A percentile compares a stretch with the other conserved stretches of the same genome.
phyloP scores from a whole-genome alignment of 192 early-diverging fungal genomes.

The Backusella macrospora region DNA sequence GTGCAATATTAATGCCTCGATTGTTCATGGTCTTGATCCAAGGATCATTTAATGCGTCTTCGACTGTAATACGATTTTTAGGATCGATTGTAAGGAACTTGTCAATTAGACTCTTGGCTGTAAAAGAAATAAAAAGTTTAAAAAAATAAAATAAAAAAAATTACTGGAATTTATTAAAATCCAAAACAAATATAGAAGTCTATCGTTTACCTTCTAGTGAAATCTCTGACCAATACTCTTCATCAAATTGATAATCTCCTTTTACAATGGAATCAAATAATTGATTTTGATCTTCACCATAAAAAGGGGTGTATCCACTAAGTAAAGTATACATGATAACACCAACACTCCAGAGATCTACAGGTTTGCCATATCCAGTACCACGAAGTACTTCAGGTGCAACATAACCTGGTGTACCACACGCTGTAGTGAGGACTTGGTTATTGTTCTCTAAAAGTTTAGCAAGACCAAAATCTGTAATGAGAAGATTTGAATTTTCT shows the following conservation, averaged over 20 bases:
- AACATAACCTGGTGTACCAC: slow-evolving; percentile 63
- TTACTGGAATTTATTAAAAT: background rate
- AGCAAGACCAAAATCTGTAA: slow-evolving; percentile 80
- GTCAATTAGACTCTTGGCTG: slow-evolving; percentile 75
- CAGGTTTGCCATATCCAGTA: slow-evolving; percentile 64
- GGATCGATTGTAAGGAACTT: slow-evolving; percentile 67
- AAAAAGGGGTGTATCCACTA: slow-evolving; percentile 75
- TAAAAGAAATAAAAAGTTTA: slow-evolving; percentile 16
- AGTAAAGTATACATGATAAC: slow-evolving; percentile 75
- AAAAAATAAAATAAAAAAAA: background rate
- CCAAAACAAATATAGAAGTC: background rate
- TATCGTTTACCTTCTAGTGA: slow-evolving; percentile 57
- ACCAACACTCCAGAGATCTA: slow-evolving; percentile 78
- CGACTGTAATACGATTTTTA: slow-evolving; percentile 70
- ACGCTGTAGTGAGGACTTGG: slow-evolving; percentile 66
- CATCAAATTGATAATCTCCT: slow-evolving; percentile 66
- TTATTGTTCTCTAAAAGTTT: slow-evolving; percentile 59
- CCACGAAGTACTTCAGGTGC: slow-evolving; percentile 71
- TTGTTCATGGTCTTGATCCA: slow-evolving; percentile 70
- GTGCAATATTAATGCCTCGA: background rate
- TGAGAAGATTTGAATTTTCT: slow-evolving; percentile 56
- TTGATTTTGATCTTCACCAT: slow-evolving; percentile 55
- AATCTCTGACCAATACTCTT: slow-evolving; percentile 77
- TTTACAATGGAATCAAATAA: slow-evolving; percentile 68
- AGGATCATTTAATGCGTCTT: slow-evolving; percentile 78